Evolutionary conservation across 2,329 filamentous ascomycete genomes (phyloP).

Genomic region (Lasiodiplodia gonubiensis): DNA sequence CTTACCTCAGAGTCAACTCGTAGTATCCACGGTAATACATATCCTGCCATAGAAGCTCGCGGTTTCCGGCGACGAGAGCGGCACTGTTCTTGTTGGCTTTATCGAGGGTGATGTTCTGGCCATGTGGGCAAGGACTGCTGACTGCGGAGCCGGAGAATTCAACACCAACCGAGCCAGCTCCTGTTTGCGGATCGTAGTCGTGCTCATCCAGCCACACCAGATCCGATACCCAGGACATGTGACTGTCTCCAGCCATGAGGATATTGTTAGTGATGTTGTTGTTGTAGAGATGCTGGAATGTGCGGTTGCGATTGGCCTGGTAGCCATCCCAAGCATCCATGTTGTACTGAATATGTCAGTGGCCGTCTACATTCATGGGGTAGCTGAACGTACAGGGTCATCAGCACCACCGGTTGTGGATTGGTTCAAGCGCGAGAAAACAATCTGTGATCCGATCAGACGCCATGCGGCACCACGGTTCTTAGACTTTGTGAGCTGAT

Average conservation of each 20-base stretch:
- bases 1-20: slow-evolving; percentile 55
- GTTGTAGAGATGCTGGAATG: slow-evolving; percentile 68
- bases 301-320: slow-evolving; percentile 72
- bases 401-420: slow-evolving; percentile 52
- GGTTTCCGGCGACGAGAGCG: slow-evolving; percentile 55
- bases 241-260: slow-evolving; percentile 73
- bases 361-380: slow-evolving; percentile 31
- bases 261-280: slow-evolving; percentile 75
- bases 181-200: slow-evolving; percentile 47
- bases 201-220: slow-evolving; percentile 53
- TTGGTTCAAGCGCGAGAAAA: slow-evolving; percentile 66
- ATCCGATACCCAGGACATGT: slow-evolving; percentile 64
- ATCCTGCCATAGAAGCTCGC: slow-evolving; percentile 74
- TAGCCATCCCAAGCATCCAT: slow-evolving; percentile 72
- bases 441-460: slow-evolving; percentile 72
- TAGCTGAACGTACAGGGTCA: slow-evolving; percentile 38
- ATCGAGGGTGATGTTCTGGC: slow-evolving; percentile 62
- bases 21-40: slow-evolving; percentile 77
- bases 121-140: slow-evolving; percentile 63
- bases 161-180: slow-evolving; percentile 52
- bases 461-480: slow-evolving; percentile 68
- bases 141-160: slow-evolving; percentile 70
- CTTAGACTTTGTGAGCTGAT: slow-evolving; percentile 58
- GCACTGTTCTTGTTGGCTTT: slow-evolving; percentile 53
- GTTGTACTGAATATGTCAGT: slow-evolving; percentile 45